Evolutionary conservation across 2,329 filamentous ascomycete species (phyloP).

Genomic region (Pseudocercospora musae): DNA sequence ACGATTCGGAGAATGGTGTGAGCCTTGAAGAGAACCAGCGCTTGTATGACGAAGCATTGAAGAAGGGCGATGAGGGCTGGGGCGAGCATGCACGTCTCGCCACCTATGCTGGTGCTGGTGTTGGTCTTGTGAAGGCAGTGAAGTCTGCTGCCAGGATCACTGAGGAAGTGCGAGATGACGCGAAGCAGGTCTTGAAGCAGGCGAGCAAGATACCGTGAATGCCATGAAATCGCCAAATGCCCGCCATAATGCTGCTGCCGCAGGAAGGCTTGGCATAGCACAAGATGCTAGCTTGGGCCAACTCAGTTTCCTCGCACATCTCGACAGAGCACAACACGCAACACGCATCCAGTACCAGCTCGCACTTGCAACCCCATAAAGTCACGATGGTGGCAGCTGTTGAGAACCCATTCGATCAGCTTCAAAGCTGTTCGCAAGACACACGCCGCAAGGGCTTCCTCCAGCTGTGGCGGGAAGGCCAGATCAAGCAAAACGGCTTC

Average conservation of each 20-base stretch:
- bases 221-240: background rate
- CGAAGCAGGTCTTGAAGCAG: conserved; percentile 33
- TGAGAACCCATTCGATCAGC: background rate
- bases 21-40: conserved; percentile 44
- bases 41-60: conserved; percentile 48
- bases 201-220: conserved; percentile 11
- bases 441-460: background rate
- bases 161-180: conserved; percentile 44
- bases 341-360: background rate
- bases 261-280: background rate
- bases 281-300: background rate
- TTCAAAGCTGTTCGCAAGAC: background rate
- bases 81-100: conserved; percentile 55
- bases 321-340: background rate
- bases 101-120: conserved; percentile 60
- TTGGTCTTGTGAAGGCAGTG: conserved; percentile 55
- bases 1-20: conserved; percentile 41
- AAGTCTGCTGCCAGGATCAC: conserved; percentile 53
- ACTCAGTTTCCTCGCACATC: background rate
- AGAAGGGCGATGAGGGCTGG: conserved; percentile 52
- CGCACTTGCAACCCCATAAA: background rate
- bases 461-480: background rate
- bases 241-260: background rate
- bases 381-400: background rate
- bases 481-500: conserved; percentile 1